These are phyloP conservation scores for Durio zibethinus DNA, from an alignment of 345 rosid species.

Conservation along the genomic window DNA sequence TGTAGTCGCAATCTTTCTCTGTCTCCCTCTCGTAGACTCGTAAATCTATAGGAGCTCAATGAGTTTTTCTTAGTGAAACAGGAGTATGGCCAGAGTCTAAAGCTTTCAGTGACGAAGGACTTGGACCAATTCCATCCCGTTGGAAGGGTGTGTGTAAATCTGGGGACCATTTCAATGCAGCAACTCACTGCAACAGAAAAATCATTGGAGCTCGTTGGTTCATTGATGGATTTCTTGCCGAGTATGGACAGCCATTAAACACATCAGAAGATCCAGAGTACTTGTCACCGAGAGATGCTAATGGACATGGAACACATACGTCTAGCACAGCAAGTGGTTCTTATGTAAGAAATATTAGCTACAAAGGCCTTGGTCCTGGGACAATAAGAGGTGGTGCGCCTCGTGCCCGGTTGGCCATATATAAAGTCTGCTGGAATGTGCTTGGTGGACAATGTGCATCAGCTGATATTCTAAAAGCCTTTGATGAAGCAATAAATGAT, in stretches of 20 bases:
- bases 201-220: conserved; percentile 39
- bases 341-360: conserved; percentile 30
- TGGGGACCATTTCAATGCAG: conserved; percentile 29
- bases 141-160: conserved; percentile 44
- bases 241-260: conserved; percentile 21
- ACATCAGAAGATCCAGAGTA: conserved; percentile 13
- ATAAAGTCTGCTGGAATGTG: conserved; percentile 35
- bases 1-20: neutral
- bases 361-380: conserved; percentile 32
- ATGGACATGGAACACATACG: conserved; percentile 65
- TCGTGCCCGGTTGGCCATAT: conserved; percentile 39
- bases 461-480: conserved; percentile 26
- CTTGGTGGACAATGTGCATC: conserved; percentile 47
- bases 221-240: conserved; percentile 21
- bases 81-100: conserved; percentile 45
- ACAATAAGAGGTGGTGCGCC: conserved; percentile 43
- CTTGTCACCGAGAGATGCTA: conserved; percentile 27
- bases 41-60: neutral
- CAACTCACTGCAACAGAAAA: conserved; percentile 33
- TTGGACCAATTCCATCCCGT: conserved; percentile 38
- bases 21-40: neutral
- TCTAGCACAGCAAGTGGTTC: conserved; percentile 49
- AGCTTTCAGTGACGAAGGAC: conserved; percentile 32
- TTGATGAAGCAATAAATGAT: conserved; percentile 28
- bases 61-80: conserved; percentile 4